Evolutionary conservation across 495 filamentous ascomycete genomes (phyloP).

Genomic region (Penicillium riverlandense): DNA sequence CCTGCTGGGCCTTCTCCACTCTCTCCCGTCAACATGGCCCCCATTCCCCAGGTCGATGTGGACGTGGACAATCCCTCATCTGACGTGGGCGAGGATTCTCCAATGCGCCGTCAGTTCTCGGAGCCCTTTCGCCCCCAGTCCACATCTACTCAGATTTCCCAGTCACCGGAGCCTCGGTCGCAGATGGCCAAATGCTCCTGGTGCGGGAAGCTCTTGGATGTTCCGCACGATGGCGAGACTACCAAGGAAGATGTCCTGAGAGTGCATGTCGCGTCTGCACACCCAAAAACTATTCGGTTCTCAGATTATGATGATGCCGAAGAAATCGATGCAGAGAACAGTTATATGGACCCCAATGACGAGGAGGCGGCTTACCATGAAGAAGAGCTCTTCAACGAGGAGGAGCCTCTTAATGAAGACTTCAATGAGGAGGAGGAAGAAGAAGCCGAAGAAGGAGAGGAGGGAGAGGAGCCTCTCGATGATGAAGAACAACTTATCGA

Average conservation of each 20-base stretch:
- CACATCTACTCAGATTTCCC: slow-evolving; percentile 30
- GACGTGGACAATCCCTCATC: slow-evolving; percentile 35
- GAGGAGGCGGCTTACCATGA: neutral
- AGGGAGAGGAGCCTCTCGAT: neutral
- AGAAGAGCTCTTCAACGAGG: neutral
- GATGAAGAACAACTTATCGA: slow-evolving; percentile 4
- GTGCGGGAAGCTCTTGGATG: slow-evolving; percentile 30
- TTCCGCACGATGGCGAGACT: slow-evolving; percentile 14
- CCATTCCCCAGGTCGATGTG: slow-evolving; percentile 27
- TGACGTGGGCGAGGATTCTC: slow-evolving; percentile 33
- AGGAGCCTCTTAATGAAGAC: slow-evolving; percentile 1
- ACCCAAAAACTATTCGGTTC: slow-evolving; percentile 23
- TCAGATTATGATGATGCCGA: slow-evolving; percentile 16
- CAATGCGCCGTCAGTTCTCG: slow-evolving; percentile 38
- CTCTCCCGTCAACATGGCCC: slow-evolving; percentile 23
- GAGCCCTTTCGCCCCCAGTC: slow-evolving; percentile 31
- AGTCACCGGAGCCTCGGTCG: slow-evolving; percentile 25
- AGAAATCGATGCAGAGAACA: slow-evolving; percentile 11
- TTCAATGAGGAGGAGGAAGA: slow-evolving; percentile 10
- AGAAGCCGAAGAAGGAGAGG: slow-evolving; percentile 13
- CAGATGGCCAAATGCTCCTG: slow-evolving; percentile 25
- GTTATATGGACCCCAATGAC: neutral
- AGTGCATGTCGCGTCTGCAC: slow-evolving; percentile 23
- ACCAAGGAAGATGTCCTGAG: slow-evolving; percentile 25
- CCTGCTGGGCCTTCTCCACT: neutral